Base-by-base conservation (phyloP, 768 basidiomycete genomes). In the Lactarius tabidus region DNA sequence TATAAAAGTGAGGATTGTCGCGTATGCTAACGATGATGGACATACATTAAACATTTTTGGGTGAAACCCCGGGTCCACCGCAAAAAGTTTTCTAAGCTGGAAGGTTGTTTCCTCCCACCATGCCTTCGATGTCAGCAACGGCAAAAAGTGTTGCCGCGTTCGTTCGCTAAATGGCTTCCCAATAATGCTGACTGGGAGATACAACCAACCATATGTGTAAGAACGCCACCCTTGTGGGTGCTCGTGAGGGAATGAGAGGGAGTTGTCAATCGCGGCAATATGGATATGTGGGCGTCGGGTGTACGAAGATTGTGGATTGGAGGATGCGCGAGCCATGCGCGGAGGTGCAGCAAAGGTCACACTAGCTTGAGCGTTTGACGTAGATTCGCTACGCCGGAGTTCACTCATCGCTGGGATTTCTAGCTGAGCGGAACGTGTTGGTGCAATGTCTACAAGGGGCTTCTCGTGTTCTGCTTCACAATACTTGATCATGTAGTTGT, bases 81-180 rank as follows among this genome's bases (percentile, higher is more conserved):
- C 85, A 72, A 93, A 93, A 10, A 93, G 72, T 67, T 86, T 87
- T 69, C 88, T 81, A 17, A 95, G 77, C 68, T 91, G 84, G 67
- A 79, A 89, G 3, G 87, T 90, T 8, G 93, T 93, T 72, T 93
- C 88, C 71, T 90, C 85, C 94, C 94, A 96, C 94, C 94, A 96
- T 10, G 77, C 72, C 71, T 91, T 93, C 9, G 89, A 92, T 3
- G 91, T 90, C 57, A 96, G 76, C 36, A 93, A 77, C 0, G 91
- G 89, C 59, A 95, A 75, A 74, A 95, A 93, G 71, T 91, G 89
- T 60, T 85, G 83, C 33, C 93, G 80, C 9, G 93, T 93, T 75
- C 85, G 83, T 71, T 90, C 85, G 70, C 90, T 89, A 73, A 95
- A 96, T 3, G 94, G 93, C 56, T 85, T 81, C 20, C 93, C 93